Percentiles rank a stretch among this genome's conserved stretches.
phyloP scores from a whole-genome alignment of 495 filamentous ascomycete species.

The Chlorociboria aeruginascens region DNA sequence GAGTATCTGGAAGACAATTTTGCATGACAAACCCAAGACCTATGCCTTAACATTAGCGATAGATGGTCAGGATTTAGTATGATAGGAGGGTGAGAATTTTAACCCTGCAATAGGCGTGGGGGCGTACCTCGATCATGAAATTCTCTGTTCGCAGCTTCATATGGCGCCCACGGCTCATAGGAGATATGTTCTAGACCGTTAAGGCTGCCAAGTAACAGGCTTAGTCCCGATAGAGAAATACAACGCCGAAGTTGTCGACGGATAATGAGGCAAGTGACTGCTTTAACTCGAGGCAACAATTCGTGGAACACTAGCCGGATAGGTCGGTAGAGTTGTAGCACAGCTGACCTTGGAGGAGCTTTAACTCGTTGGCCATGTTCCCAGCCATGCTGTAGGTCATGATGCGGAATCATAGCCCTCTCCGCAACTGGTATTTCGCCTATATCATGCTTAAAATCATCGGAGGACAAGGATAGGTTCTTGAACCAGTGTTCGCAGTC shows the following conservation, averaged over 20 bases:
- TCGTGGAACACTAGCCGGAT: constrained; percentile 5
- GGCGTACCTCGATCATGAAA: constrained; percentile 6
- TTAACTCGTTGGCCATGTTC: constrained; percentile 12
- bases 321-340: constrained; percentile 11
- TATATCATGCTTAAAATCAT: constrained; percentile 15
- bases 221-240: constrained; percentile 6
- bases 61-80: not conserved
- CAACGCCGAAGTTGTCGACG: constrained; percentile 18
- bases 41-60: not conserved
- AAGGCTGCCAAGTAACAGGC: constrained; percentile 8
- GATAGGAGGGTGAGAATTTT: not conserved
- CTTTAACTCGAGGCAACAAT: constrained; percentile 9
- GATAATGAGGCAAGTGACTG: constrained; percentile 14
- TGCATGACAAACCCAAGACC: not conserved
- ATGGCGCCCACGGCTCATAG: constrained; percentile 11
- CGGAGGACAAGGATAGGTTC: constrained; percentile 21
- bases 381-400: constrained; percentile 15
- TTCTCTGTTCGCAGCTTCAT: constrained; percentile 1
- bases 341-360: constrained; percentile 11
- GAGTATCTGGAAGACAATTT: constrained; percentile 6
- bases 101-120: not conserved
- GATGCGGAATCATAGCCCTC: constrained; percentile 5
- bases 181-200: constrained; percentile 8
- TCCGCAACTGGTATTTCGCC: constrained; percentile 1
- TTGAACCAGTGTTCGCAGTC: constrained; percentile 27